These are phyloP conservation scores for Leishmania gerbilli DNA, from an alignment of 208 protist species.

Conservation along the genomic window DNA sequence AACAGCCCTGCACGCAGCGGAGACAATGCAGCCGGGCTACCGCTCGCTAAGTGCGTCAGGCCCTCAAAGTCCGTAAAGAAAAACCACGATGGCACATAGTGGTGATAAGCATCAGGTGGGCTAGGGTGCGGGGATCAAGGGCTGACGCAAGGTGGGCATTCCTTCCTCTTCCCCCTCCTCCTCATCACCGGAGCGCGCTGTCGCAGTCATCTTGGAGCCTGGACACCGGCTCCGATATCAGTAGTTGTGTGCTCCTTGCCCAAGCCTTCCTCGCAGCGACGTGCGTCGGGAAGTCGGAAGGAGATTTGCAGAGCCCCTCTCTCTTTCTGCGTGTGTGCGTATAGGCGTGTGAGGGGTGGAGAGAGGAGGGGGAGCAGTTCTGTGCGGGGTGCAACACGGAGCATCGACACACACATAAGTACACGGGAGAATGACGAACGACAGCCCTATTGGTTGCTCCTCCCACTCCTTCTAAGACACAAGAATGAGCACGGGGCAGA, in stretches of 20 bases:
- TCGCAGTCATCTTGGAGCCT: not conserved
- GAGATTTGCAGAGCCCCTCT: not conserved
- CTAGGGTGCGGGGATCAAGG: not conserved
- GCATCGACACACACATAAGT: not conserved
- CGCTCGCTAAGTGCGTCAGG: not conserved
- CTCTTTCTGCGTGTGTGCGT: not conserved
- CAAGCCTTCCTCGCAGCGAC: not conserved
- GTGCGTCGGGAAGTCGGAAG: not conserved
- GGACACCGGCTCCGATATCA: not conserved
- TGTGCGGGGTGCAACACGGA: too few relatives aligned
- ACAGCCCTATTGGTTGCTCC: too few relatives aligned
- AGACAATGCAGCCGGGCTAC: slow-evolving; percentile 22
- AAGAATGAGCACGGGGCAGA: too few relatives aligned
- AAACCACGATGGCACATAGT: not conserved
- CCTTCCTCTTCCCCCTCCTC: not conserved
- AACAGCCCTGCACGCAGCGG: slow-evolving; percentile 9
- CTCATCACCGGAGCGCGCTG: not conserved
- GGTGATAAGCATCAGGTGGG: not conserved
- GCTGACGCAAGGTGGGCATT: not conserved
- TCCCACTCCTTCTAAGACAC: too few relatives aligned
- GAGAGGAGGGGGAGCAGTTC: too few relatives aligned
- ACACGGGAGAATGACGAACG: not conserved
- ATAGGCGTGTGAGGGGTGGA: too few relatives aligned
- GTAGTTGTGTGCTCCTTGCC: not conserved
- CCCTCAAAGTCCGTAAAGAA: not conserved